These are phyloP conservation scores for Rubia tinctorum DNA, from an alignment of 305 asterid species.

Conservation along the genomic window DNA sequence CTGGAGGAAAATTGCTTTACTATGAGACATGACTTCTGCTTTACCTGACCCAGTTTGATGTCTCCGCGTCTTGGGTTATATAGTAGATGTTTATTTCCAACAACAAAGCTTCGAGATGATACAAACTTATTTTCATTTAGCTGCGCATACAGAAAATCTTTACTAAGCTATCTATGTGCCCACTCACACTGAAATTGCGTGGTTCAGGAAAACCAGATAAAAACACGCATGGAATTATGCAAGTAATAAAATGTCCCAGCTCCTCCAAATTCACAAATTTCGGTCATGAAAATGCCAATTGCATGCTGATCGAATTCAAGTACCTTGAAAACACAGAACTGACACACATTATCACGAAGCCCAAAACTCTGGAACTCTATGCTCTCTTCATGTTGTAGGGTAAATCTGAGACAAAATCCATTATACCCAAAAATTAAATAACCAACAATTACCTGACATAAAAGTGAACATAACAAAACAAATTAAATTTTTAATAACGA, in stretches of 20 bases:
- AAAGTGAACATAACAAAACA: not conserved
- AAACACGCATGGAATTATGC: not conserved
- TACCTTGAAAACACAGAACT: constrained; percentile 80
- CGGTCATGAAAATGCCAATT: not conserved
- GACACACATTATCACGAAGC: constrained; percentile 83
- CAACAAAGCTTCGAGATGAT: constrained; percentile 45
- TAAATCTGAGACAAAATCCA: constrained; percentile 42
- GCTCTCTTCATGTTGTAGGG: constrained; percentile 73
- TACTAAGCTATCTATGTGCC: not conserved
- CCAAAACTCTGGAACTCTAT: constrained; percentile 73
- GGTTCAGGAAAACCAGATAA: not conserved
- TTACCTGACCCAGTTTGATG: constrained; percentile 87
- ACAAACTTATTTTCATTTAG: constrained; percentile 28
- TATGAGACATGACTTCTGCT: not conserved
- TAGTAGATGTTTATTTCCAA: constrained; percentile 80
- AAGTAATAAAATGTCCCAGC: not conserved
- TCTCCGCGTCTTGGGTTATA: constrained; percentile 92
- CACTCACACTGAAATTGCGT: not conserved
- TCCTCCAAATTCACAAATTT: not conserved
- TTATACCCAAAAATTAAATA: not conserved
- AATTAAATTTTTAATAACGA: not conserved
- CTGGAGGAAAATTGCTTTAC: not conserved
- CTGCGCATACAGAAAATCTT: not conserved
- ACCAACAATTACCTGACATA: not conserved
- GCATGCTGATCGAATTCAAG: constrained; percentile 1